Percentiles rank a stretch among this genome's conserved stretches.
Conservation (phyloP, 2,329 filamentous ascomycete genomes). For the Alternaria atra region DNA sequence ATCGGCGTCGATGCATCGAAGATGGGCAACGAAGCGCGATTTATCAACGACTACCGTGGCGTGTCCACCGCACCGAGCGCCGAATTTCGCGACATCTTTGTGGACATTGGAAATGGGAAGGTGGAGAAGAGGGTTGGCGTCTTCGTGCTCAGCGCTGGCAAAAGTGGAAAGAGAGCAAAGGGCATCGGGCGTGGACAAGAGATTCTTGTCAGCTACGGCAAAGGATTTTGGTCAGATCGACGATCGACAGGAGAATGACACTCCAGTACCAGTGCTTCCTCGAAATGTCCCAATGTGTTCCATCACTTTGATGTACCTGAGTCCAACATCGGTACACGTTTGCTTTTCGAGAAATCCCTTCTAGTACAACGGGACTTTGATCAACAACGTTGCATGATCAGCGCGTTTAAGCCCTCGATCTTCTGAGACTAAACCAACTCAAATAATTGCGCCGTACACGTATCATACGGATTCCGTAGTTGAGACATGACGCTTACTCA, state of each 20-base stretch:
- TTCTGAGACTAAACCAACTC: background rate
- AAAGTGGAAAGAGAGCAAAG: conserved; percentile 57
- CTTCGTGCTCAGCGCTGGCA: conserved; percentile 60
- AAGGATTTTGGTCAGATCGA: conserved; percentile 59
- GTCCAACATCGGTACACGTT: background rate
- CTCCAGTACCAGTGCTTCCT: background rate
- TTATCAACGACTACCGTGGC: conserved; percentile 64
- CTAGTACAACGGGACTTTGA: background rate
- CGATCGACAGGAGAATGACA: conserved; percentile 19
- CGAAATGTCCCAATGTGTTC: background rate
- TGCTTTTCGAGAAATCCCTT: background rate
- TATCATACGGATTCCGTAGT: background rate
- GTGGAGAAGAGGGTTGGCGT: conserved; percentile 61
- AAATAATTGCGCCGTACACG: background rate
- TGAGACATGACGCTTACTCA: background rate
- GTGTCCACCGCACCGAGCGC: conserved; percentile 53
- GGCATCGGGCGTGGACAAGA: conserved; percentile 61
- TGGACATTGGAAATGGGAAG: conserved; percentile 48
- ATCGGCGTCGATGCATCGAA: conserved; percentile 59
- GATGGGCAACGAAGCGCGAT: conserved; percentile 62
- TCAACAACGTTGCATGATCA: background rate
- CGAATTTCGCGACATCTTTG: conserved; percentile 55
- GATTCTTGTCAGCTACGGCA: conserved; percentile 64
- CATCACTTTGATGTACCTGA: background rate
- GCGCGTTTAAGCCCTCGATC: background rate